These are phyloP conservation scores for Candida xiaguanensis DNA, from an alignment of 805 yeast genomes.

Conservation along the genomic window DNA sequence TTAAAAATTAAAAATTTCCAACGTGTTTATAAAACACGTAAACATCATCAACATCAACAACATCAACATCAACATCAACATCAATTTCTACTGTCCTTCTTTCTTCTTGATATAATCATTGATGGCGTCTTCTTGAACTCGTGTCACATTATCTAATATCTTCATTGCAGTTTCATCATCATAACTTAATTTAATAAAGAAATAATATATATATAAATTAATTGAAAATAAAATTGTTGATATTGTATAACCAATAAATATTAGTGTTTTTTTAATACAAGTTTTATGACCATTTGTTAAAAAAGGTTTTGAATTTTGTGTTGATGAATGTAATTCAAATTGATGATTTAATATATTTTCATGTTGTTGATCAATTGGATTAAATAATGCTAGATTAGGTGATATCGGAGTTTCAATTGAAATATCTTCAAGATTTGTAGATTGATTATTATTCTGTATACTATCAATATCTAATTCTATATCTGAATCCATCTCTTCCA, in stretches of 20 bases:
- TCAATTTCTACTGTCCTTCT: not conserved
- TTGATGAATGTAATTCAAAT: slow-evolving; percentile 3
- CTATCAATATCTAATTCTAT: not conserved
- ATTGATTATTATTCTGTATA: not conserved
- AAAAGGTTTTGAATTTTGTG: slow-evolving; percentile 3
- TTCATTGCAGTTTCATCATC: slow-evolving; percentile 7
- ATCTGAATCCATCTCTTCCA: slow-evolving; percentile 3
- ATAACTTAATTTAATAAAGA: slow-evolving; percentile 6
- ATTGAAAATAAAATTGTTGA: slow-evolving; percentile 6
- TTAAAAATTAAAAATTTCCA: not conserved
- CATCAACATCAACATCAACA: not conserved
- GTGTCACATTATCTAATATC: slow-evolving; percentile 4
- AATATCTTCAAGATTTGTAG: too few species aligned
- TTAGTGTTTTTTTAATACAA: slow-evolving; percentile 3
- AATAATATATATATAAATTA: slow-evolving; percentile 5
- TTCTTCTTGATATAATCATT: slow-evolving; percentile 4
- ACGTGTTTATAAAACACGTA: slow-evolving; percentile 1
- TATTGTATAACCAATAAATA: slow-evolving; percentile 7
- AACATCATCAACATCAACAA: not conserved
- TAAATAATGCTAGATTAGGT: slow-evolving; percentile 2
- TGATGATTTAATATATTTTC: slow-evolving; percentile 3
- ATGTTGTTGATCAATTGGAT: slow-evolving; percentile 1
- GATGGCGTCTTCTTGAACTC: slow-evolving; percentile 8
- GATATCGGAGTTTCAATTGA: too few species aligned
- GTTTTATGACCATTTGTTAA: not conserved